Base-by-base conservation (phyloP, 1,284 basidiomycete species). In the Apiotrichum gamsii region DNA sequence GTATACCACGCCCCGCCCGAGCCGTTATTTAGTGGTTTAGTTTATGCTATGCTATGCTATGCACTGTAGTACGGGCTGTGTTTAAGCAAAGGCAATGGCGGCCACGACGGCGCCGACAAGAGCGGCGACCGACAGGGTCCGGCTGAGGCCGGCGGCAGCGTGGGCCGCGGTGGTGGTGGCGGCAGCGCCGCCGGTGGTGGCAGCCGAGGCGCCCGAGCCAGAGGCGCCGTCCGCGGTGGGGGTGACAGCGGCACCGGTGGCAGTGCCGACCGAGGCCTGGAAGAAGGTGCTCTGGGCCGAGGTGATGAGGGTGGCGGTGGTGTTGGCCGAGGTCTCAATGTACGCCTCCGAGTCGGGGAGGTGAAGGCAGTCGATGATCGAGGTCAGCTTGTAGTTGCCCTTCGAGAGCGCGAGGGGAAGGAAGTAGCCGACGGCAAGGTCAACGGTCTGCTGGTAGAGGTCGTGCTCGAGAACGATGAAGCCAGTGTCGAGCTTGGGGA, bases 401-500 rank as follows among this genome's bases (percentile, higher is more conserved):
- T 72, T 81, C 65, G 89, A 76, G 64, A 39, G 83, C 82, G 36
- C 76, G 72, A 72, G 74, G 45, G 84, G 79, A n/a, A 94, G 75
- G 57, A 86, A 84, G 74, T 90, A 91, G 39, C 87, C 87, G 52
- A 86, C 78, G 25, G 90, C 89, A 52, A 95, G 80, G 61, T 93
- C 87, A 43, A 93, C 88, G 13, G 85, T 86, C 62, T 87, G 80
- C 61, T 85, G 77, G 67, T 82, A 91, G 38, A 93, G 74, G 71
- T 93, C 90, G 65, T 94, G 90, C 67, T 87, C 77, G 44, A 97
- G 78, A 37, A 94, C 89, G 64, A 91, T 83, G 77, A 94, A 94
- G 34, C 87, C 87, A 43, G 62, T 70, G 54, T 65, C 57, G 51
- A 76, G 58, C 39, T 62, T 45, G 35, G 49, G 41, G 61, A 61